These are phyloP conservation scores for Colletotrichum tabaci DNA, from an alignment of 2,329 filamentous ascomycete species.

Conservation along the genomic window DNA sequence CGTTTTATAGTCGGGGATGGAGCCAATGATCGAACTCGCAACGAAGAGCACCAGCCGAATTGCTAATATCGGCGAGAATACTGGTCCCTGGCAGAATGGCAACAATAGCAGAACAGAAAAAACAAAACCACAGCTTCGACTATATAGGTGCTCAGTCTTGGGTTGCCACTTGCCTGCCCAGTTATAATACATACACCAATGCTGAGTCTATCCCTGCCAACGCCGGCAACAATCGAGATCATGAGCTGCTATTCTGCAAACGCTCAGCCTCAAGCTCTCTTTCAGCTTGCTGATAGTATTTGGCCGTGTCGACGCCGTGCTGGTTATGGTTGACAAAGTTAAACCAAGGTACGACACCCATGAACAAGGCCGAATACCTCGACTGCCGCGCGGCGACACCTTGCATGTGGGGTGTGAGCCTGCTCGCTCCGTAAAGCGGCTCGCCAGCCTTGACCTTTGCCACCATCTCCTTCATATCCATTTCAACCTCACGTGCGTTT, in stretches of 20 bases:
- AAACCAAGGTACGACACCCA: conserved; percentile 93
- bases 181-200: conserved; percentile 11
- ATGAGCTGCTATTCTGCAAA: conserved; percentile 26
- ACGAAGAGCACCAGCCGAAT: too few relatives aligned
- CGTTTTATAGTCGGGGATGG: too few relatives aligned
- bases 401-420: conserved; percentile 89
- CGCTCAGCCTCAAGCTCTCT: conserved; percentile 88
- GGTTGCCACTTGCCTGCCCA: neutral
- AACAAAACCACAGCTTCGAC: neutral
- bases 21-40: too few relatives aligned
- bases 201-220: conserved; percentile 2
- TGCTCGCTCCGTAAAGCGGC: conserved; percentile 87
- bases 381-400: conserved; percentile 94
- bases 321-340: conserved; percentile 98
- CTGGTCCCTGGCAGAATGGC: neutral
- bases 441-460: conserved; percentile 93
- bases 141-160: neutral
- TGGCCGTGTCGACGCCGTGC: conserved; percentile 97
- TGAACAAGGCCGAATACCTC: conserved; percentile 87
- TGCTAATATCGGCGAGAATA: neutral
- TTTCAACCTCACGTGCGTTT: conserved; percentile 90
- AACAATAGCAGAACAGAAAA: neutral
- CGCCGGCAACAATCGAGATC: neutral
- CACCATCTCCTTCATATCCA: conserved; percentile 99
- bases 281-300: conserved; percentile 98